Evolutionary conservation across 495 filamentous ascomycete species (phyloP).

Genomic region (Aspergillus leporis): DNA sequence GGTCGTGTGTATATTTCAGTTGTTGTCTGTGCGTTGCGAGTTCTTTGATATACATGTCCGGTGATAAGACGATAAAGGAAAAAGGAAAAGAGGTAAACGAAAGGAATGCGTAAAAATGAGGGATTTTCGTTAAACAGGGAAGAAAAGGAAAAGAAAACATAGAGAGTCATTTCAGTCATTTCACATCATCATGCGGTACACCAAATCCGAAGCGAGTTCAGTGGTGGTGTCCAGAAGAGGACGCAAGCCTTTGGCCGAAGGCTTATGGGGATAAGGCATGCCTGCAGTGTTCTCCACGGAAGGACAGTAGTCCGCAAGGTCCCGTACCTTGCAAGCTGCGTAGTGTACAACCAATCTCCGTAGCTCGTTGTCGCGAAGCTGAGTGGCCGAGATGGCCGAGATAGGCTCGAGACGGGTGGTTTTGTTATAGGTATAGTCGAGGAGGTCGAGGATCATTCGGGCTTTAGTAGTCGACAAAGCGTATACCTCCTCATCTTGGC

Average conservation of each 20-base stretch:
- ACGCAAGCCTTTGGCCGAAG: constrained; percentile 34
- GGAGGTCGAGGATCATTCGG: constrained; percentile 41
- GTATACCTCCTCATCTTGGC: constrained; percentile 18
- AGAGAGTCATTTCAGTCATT: neutral
- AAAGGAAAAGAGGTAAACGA: neutral
- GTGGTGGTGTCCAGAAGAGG: constrained; percentile 41
- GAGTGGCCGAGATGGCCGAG: constrained; percentile 42
- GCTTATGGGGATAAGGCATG: constrained; percentile 26
- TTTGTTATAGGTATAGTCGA: constrained; percentile 45
- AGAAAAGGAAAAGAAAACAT: neutral
- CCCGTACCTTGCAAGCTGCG: constrained; percentile 46
- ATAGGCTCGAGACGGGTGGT: constrained; percentile 47
- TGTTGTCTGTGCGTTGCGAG: neutral
- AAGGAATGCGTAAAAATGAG: neutral
- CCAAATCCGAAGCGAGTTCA: constrained; percentile 48
- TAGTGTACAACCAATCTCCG: constrained; percentile 45
- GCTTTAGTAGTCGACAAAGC: constrained; percentile 31
- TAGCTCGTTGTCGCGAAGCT: constrained; percentile 48
- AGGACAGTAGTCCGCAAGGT: constrained; percentile 39
- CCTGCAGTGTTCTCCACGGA: constrained; percentile 30
- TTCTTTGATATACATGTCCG: constrained; percentile 2
- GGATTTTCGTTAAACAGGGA: neutral
- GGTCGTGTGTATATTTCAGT: neutral
- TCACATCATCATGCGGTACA: constrained; percentile 51
- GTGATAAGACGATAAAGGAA: neutral